These are phyloP conservation scores for Isatis lusitanica DNA, from an alignment of 441 rosid genomes.

Conservation along the genomic window DNA sequence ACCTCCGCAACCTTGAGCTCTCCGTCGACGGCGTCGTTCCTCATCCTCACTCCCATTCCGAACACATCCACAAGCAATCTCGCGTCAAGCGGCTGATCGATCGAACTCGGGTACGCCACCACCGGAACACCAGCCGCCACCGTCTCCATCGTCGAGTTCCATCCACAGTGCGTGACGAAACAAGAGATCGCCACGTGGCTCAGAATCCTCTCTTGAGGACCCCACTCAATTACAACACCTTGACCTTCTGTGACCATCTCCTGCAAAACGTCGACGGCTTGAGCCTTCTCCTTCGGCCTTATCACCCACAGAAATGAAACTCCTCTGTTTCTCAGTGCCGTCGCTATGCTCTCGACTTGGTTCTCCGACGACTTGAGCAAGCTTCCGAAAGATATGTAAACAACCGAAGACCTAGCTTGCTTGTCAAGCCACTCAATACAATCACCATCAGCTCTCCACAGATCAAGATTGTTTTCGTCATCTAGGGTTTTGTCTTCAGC, in stretches of 20 bases:
- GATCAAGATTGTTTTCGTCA: slow-evolving; percentile 30
- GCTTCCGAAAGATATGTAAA: slow-evolving; percentile 59
- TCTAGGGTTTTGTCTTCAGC: slow-evolving; percentile 19
- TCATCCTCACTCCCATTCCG: slow-evolving; percentile 46
- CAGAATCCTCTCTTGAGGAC: slow-evolving; percentile 54
- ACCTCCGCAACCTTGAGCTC: slow-evolving; percentile 39
- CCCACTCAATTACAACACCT: slow-evolving; percentile 52
- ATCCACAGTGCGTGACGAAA: slow-evolving; percentile 56
- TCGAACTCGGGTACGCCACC: slow-evolving; percentile 47
- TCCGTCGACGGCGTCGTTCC: slow-evolving; percentile 28
- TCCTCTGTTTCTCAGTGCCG: slow-evolving; percentile 38
- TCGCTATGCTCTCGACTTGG: slow-evolving; percentile 43
- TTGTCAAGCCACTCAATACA: slow-evolving; percentile 54
- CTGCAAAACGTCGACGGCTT: slow-evolving; percentile 15
- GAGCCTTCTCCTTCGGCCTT: slow-evolving; percentile 22
- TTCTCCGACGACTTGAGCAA: slow-evolving; percentile 27
- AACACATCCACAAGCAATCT: slow-evolving; percentile 45
- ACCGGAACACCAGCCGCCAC: slow-evolving; percentile 49
- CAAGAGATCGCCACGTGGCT: slow-evolving; percentile 46
- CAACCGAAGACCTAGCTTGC: slow-evolving; percentile 44
- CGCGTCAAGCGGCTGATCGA: slow-evolving; percentile 49
- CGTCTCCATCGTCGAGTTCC: slow-evolving; percentile 52
- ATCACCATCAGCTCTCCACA: slow-evolving; percentile 36
- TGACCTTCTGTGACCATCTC: slow-evolving; percentile 36
- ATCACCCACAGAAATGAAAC: slow-evolving; percentile 51